Conservation (phyloP, 345 rosid genomes). For the Luvunga scandens region DNA sequence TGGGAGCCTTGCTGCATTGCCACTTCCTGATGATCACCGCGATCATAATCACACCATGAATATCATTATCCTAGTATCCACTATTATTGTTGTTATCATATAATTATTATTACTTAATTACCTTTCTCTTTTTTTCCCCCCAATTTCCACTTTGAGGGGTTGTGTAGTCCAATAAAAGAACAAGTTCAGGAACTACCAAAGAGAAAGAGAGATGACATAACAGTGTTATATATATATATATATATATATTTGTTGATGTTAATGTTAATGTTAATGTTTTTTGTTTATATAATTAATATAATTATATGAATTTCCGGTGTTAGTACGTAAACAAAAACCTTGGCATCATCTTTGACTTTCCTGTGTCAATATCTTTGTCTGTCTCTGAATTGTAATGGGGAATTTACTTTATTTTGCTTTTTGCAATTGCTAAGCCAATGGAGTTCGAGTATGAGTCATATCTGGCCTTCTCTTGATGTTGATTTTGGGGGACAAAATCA, state of each 20-base stretch:
- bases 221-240: constrained; percentile 2
- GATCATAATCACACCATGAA: not conserved
- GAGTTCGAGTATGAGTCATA: constrained; percentile 16
- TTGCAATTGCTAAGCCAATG: constrained; percentile 28
- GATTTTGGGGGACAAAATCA: constrained; percentile 18
- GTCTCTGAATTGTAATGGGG: constrained; percentile 12
- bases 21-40: constrained; percentile 41
- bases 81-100: not conserved
- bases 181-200: constrained; percentile 14
- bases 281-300: not conserved
- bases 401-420: not conserved
- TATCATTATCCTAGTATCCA: not conserved
- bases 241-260: not conserved
- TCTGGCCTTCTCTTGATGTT: constrained; percentile 18
- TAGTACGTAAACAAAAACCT: constrained; percentile 22
- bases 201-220: not conserved
- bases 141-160: constrained; percentile 26
- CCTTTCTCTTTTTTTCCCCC: constrained; percentile 25
- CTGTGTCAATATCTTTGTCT: constrained; percentile 19
- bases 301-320: constrained; percentile 2
- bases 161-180: constrained; percentile 40
- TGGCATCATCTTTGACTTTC: constrained; percentile 35
- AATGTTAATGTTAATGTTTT: not conserved
- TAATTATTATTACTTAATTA: not conserved
- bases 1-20: constrained; percentile 77